Percentiles rank a stretch among this genome's conserved stretches.
Conservation (phyloP, 192 early-diverging fungal species). For the Backusella westeae region DNA sequence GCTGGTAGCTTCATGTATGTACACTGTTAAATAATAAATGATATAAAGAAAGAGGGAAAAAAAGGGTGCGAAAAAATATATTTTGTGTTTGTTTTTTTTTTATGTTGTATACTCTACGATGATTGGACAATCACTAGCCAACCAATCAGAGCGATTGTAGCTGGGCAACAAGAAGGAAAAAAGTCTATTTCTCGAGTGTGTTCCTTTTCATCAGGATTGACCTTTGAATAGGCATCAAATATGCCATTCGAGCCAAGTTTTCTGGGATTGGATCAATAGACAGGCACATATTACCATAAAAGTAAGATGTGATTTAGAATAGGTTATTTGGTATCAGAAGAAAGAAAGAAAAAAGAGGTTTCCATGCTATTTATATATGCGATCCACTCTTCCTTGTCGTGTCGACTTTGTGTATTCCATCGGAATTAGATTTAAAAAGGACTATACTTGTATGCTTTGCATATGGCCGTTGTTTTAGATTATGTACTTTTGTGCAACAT, state of each 20-base stretch:
- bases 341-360: no score
- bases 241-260: no score
- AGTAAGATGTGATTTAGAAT: no score
- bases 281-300: no score
- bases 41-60: not conserved
- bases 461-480: not conserved
- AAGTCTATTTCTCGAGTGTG: not conserved
- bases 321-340: no score
- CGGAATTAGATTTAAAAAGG: not conserved
- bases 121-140: not conserved
- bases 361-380: no score
- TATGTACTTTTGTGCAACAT: not conserved
- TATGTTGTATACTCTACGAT: not conserved
- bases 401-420: not conserved
- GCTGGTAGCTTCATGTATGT: constrained; percentile 18
- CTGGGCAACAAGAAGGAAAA: not conserved
- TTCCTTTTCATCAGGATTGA: no score
- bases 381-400: no score
- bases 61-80: not conserved
- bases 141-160: not conserved
- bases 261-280: no score
- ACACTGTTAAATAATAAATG: not conserved
- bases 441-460: not conserved
- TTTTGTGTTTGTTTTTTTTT: not conserved
- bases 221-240: no score